phyloP scores from a whole-genome alignment of 2,329 filamentous ascomycete species.

The Stemphylium beticola region DNA sequence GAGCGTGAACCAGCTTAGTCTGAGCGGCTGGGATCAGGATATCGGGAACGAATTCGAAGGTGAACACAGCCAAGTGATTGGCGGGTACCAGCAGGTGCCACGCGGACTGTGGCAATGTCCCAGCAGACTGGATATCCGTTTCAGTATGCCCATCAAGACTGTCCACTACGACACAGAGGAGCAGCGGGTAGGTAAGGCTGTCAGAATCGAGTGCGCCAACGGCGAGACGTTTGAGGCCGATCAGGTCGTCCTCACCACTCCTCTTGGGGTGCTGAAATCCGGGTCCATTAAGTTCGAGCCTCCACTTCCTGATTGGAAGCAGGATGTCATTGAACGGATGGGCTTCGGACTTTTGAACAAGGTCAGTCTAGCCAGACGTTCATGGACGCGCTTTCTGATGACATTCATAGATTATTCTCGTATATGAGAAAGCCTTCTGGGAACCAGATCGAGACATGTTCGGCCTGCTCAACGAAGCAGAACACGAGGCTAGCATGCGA shows the following conservation, averaged over 20 bases:
- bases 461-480: slow-evolving; percentile 80
- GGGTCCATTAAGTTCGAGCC: slow-evolving; percentile 84
- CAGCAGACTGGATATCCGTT: slow-evolving; percentile 75
- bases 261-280: slow-evolving; percentile 90
- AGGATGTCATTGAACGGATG: slow-evolving; percentile 77
- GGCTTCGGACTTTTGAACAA: slow-evolving; percentile 97
- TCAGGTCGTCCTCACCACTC: slow-evolving; percentile 86
- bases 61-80: slow-evolving; percentile 88
- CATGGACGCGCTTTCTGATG: slow-evolving; percentile 12
- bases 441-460: slow-evolving; percentile 90
- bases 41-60: slow-evolving; percentile 98
- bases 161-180: slow-evolving; percentile 64
- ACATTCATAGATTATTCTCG: slow-evolving; percentile 69
- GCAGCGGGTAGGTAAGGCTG: slow-evolving; percentile 28
- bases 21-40: slow-evolving; percentile 95
- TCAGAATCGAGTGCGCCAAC: slow-evolving; percentile 69
- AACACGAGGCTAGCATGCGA: slow-evolving; percentile 70
- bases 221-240: slow-evolving; percentile 83
- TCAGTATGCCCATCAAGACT: slow-evolving; percentile 72
- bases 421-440: slow-evolving; percentile 92
- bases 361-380: slow-evolving; percentile 45
- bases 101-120: slow-evolving; percentile 82
- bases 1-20: slow-evolving; percentile 83
- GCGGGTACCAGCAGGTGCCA: slow-evolving; percentile 93
- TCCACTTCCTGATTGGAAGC: slow-evolving; percentile 85